Conservation (phyloP, 1,284 basidiomycete species). For the Somion occarium region DNA sequence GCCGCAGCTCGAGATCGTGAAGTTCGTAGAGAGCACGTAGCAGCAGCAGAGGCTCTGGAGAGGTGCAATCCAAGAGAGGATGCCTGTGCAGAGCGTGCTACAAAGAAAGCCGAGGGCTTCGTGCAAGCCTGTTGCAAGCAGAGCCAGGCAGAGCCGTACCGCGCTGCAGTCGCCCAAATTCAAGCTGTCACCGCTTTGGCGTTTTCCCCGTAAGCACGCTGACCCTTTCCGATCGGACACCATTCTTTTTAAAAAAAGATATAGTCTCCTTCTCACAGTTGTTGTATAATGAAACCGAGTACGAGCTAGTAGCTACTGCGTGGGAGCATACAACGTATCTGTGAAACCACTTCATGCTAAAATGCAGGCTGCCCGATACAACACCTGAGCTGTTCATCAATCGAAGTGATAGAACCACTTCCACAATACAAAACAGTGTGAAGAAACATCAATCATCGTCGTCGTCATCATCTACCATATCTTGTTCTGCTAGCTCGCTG, state of each 20-base stretch:
- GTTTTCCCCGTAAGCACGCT: neutral
- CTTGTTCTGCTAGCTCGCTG: constrained; percentile 36
- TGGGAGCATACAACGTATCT: too few relatives aligned
- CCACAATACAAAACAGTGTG: too few relatives aligned
- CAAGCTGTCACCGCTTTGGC: neutral
- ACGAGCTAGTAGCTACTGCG: neutral
- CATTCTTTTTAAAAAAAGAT: too few relatives aligned
- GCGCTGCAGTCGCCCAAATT: neutral
- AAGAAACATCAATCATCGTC: constrained; percentile 24
- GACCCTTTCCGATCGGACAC: neutral
- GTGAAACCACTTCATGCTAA: too few relatives aligned
- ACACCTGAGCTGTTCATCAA: too few relatives aligned
- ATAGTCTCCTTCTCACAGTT: neutral
- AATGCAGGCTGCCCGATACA: too few relatives aligned
- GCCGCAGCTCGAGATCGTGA: neutral
- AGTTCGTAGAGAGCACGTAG: neutral
- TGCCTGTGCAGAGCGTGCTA: neutral
- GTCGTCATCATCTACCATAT: constrained; percentile 47
- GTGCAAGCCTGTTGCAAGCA: neutral
- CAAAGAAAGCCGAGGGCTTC: neutral
- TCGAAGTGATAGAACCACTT: too few relatives aligned
- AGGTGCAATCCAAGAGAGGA: neutral
- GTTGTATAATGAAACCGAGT: neutral
- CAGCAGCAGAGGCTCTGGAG: too few relatives aligned
- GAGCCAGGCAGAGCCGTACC: neutral